Base-by-base conservation (phyloP, 2,329 filamentous ascomycete genomes). In the Westerdykella aurantiaca region DNA sequence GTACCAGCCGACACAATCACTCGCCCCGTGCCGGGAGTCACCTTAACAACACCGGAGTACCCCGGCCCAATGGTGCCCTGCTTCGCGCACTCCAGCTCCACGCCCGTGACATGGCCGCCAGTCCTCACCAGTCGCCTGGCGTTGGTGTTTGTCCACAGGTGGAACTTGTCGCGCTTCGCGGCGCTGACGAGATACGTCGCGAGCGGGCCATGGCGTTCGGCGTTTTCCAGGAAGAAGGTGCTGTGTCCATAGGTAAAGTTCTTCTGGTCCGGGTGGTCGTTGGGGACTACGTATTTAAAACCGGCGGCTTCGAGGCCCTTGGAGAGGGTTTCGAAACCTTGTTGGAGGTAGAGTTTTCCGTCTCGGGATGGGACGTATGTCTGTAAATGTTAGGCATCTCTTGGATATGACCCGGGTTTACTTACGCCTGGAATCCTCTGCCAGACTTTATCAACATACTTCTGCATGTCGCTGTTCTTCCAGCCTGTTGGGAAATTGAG, bases 401-500 rank as follows among this genome's bases (percentile, higher is more conserved):
- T 3, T 1, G 16, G 17, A 13, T 14, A 21, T 4, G 37, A n/a
- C 16, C 1, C 3, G 22, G 6, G 33, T 9, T 3, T 23, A 48
- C 51, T 18, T 48, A 55, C 55, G 17, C 53, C 54, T 0, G 83
- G 82, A 47, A 86, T 86, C 16, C 82, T 73, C 13, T 70, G 63
- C 56, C 85, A 88, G 6, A 83, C 79, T 33, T 77, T 75, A 13
- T 75, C 64, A 5, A 80, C 77, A 3, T 81, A 75, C 12, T 67
- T 60, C 41, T 67, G 62, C 64, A 87, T 76, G 52, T 86, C 82
- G 3, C 64, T 60, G 18, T 76, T 73, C 63, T 83, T 80, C 84
- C 84, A 88, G 17, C 83, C 83, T 1, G 68, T 50, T 1, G 84
- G 84, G 69, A 85, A 88, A 61, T 84, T 83, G 58, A 78, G 74